phyloP scores from a whole-genome alignment of 208 protist genomes.

The Willaertia magna region DNA sequence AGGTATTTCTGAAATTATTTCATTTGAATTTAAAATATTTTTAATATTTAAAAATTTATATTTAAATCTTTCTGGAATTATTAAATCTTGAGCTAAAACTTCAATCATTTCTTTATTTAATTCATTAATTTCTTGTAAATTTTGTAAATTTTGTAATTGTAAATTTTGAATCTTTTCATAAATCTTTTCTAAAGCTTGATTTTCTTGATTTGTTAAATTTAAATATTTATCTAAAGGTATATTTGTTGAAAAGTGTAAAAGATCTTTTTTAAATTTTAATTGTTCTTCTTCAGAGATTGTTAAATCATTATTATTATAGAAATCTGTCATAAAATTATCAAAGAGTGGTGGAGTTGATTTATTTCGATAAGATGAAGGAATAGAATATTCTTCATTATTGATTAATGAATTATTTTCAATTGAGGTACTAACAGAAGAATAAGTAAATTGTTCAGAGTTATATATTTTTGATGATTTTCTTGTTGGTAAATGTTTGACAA shows the following conservation, averaged over 20 bases:
- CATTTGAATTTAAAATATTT: neutral
- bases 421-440: no score
- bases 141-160: neutral
- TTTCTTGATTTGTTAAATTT: neutral
- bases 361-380: no score
- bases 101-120: neutral
- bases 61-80: neutral
- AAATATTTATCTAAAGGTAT: neutral
- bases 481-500: neutral
- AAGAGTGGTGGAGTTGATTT: no score
- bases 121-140: neutral
- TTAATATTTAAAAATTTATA: neutral
- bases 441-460: no score
- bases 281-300: no score
- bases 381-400: no score
- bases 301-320: neutral
- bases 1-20: neutral
- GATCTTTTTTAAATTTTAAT: neutral
- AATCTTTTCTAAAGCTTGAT: neutral
- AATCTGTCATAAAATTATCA: no score
- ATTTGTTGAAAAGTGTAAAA: neutral
- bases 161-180: neutral
- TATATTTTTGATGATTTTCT: neutral
- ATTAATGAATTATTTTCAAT: no score
- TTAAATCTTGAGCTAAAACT: neutral